These are phyloP conservation scores for Tolypocladium tundrense DNA, from an alignment of 2,329 filamentous ascomycete species.

Conservation along the genomic window DNA sequence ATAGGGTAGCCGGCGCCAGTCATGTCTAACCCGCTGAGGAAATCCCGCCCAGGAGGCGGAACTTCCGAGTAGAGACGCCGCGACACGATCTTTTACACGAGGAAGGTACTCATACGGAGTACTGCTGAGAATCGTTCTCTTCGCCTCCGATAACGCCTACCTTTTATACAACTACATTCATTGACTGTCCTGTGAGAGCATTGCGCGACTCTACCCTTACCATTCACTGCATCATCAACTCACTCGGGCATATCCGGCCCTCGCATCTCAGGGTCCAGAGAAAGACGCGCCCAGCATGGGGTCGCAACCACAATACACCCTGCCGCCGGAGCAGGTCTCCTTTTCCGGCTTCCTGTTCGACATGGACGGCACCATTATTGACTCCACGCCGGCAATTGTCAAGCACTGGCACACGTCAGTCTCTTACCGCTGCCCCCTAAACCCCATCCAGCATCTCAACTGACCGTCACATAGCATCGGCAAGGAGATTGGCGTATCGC, in stretches of 20 bases:
- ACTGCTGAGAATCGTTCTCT: not conserved
- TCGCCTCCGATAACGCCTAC: not conserved
- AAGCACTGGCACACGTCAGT: slow-evolving; percentile 66
- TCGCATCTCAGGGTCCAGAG: not conserved
- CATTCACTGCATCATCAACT: not conserved
- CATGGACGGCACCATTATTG: slow-evolving; percentile 77
- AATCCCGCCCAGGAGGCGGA: slow-evolving; percentile 13
- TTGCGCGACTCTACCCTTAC: not conserved
- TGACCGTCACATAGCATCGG: slow-evolving; percentile 47
- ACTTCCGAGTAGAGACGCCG: slow-evolving; percentile 13
- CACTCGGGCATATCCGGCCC: not conserved
- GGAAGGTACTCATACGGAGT: no score
- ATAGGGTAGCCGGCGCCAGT: not conserved
- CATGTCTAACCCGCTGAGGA: slow-evolving; percentile 2
- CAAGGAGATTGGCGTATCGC: slow-evolving; percentile 72
- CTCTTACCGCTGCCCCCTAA: not conserved
- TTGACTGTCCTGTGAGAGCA: not conserved
- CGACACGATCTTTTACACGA: not conserved
- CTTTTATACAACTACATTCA: not conserved
- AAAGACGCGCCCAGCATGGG: slow-evolving; percentile 15
- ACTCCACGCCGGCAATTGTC: slow-evolving; percentile 65
- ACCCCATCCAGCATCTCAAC: not conserved
- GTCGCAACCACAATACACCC: slow-evolving; percentile 26
- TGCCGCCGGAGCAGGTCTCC: slow-evolving; percentile 32
- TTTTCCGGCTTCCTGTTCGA: slow-evolving; percentile 57